Conservation (phyloP, 2,329 filamentous ascomycete genomes). For the Paramyrothecium roridum region DNA sequence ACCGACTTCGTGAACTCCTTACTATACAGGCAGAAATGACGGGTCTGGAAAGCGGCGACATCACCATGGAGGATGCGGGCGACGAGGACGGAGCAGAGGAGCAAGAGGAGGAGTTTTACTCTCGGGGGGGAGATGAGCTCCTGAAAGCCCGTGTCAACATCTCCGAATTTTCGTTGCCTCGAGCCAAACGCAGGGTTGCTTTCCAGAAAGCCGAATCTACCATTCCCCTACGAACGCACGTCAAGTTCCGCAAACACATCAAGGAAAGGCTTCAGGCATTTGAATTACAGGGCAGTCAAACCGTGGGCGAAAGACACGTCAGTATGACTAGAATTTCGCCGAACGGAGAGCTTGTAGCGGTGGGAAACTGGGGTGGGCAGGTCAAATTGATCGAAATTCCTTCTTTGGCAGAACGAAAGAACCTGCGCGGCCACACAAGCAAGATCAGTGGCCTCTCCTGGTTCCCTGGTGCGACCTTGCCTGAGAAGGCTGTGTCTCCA, state of each 20-base stretch:
- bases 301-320: slow-evolving; percentile 84
- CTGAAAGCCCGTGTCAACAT: slow-evolving; percentile 75
- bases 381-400: slow-evolving; percentile 85
- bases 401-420: slow-evolving; percentile 71
- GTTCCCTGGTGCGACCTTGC: slow-evolving; percentile 78
- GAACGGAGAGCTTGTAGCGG: slow-evolving; percentile 76
- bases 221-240: slow-evolving; percentile 84
- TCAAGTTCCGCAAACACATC: slow-evolving; percentile 85
- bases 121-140: slow-evolving; percentile 71
- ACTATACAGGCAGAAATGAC: slow-evolving; percentile 67
- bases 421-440: slow-evolving; percentile 79
- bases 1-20: slow-evolving; percentile 79
- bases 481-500: slow-evolving; percentile 66
- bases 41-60: slow-evolving; percentile 53
- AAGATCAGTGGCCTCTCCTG: slow-evolving; percentile 89
- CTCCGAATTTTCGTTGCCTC: slow-evolving; percentile 77
- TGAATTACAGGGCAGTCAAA: slow-evolving; percentile 91
- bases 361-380: slow-evolving; percentile 89
- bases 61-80: slow-evolving; percentile 57
- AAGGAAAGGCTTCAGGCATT: slow-evolving; percentile 81
- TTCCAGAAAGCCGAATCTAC: slow-evolving; percentile 77
- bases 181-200: slow-evolving; percentile 72
- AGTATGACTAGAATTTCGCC: slow-evolving; percentile 91
- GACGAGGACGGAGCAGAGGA: slow-evolving; percentile 65
- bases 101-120: slow-evolving; percentile 93